Conservation (phyloP, 2,329 filamentous ascomycete species). For the Fusarium incarnatum region DNA sequence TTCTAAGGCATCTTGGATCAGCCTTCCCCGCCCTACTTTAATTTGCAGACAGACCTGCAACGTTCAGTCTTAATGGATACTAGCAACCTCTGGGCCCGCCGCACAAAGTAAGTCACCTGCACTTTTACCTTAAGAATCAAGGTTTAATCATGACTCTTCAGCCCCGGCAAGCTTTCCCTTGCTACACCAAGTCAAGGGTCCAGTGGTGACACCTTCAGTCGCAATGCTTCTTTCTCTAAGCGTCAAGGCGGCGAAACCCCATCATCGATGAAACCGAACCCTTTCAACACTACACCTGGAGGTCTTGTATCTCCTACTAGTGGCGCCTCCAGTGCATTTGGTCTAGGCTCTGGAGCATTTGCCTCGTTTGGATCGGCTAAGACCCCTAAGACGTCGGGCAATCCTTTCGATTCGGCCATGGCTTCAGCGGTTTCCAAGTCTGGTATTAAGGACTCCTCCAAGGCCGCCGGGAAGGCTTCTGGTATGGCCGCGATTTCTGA, state of each 20-base stretch:
- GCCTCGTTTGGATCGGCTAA: conserved; percentile 86
- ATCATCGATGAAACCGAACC: conserved; percentile 81
- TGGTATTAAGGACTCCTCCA: conserved; percentile 49
- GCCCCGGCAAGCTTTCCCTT: conserved; percentile 90
- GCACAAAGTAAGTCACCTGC: conserved; percentile 75
- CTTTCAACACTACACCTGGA: conserved; percentile 80
- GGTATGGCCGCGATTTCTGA: conserved; percentile 62
- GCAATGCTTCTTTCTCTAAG: conserved; percentile 74
- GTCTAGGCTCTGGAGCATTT: conserved; percentile 93
- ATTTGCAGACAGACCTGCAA: conserved; percentile 40
- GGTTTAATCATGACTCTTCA: conserved; percentile 53
- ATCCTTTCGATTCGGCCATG: conserved; percentile 81
- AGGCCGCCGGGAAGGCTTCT: conserved; percentile 46
- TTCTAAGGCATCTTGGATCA: conserved; percentile 37
- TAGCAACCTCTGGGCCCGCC: conserved; percentile 78
- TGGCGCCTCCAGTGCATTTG: conserved; percentile 88
- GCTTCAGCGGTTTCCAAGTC: conserved; percentile 55
- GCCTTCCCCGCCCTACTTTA: conserved; percentile 43
- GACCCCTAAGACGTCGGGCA: conserved; percentile 86
- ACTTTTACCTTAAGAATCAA: conserved; percentile 5
- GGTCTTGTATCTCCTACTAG: conserved; percentile 57
- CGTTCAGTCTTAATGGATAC: conserved; percentile 64
- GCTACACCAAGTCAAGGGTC: conserved; percentile 74
- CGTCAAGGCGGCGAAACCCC: conserved; percentile 75
- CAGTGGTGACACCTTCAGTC: conserved; percentile 67